Base-by-base conservation (phyloP, 148 eudicot species). In the Camellia lanceoleosa region DNA sequence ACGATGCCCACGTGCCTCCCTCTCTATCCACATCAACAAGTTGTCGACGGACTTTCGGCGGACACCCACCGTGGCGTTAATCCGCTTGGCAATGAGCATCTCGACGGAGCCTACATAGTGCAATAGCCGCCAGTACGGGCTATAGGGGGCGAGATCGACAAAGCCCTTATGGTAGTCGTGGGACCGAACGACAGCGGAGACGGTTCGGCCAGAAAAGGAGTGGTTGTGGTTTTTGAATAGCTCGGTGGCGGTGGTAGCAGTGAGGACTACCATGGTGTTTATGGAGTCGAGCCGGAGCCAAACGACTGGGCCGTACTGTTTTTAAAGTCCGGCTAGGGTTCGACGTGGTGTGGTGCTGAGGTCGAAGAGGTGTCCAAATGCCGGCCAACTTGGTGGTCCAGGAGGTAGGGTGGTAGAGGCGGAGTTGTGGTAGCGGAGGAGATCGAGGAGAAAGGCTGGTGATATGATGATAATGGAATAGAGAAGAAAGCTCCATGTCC, bases 331-430 rank as follows among this genome's bases (percentile, higher is more conserved):
- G 11, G 85, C 85, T 4, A 88, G 73, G 14, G 88, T 84, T 44
- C 72, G 78, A 10, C 86, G 90, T 30, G 88, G 87, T 76, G 79
- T 77, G 43, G 77, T 61, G 12, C 85, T 85, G 8, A 86, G 80
- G n/a, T 82, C 80, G 71, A 84, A 80, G 15, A 86, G 71, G 81
- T 88, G 78, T 23, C 88, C 88, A 5, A 88, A 79, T 58, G 86
- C 71, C 8, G 88, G 90, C 88, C 88, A 88, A 3, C 85, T 74
- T 55, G 79, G 78, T 2, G 90, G 90, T 13, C 85, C 85, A 0
- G 90, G 90, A 5, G 90, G 90, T 5, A 82, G 80, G 15, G 10
- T 5, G 66, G 7, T 10, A 3, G 5, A 59, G 66, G 38, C 66
- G 66, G 66, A n/a, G 38, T 14, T n/a, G 3, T 19, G 30, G 10